Base-by-base conservation (phyloP, 2,329 filamentous ascomycete genomes). In the Ophiostoma novo-ulmi region DNA sequence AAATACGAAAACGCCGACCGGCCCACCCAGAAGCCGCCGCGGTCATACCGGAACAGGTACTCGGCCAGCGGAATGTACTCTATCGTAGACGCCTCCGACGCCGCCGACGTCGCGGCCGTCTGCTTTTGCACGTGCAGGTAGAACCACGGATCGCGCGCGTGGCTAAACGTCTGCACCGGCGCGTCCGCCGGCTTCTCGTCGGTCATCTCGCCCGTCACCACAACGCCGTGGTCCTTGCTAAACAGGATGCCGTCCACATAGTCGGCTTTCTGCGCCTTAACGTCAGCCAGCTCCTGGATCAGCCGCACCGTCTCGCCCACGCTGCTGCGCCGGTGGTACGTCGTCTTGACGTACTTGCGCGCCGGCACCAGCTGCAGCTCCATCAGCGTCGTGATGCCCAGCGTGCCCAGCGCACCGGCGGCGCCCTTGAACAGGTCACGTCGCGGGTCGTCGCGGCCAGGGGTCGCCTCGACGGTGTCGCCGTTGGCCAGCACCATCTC, bases 41-140 rank as follows among this genome's bases (percentile, higher is more conserved):
- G 86, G 79, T 92, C 90, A 80, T 92, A 92, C 68, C 90, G 86
- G 82, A 92, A 92, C 74, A 92, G 86, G 77, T 92, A 92, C 77
- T 92, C 89, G 55, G 87, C 85, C 4, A 92, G 80, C 0, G 90
- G 89, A 58, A 92, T 85, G 74, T 87, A 87, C 68, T 91, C 88
- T 69, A 77, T 78, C 26, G 65, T 64, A 4, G 1, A 1, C 39
- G 35, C 8, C 17, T 48, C 58, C 75, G 17, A 3, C 31, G 31
- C 31, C 31, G 31, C 2, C 31, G 31, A 3, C 7, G 1, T 1
- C 35, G 35, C 8, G 20, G 48, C 58, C 75, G 17, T 85, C 72
- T 77, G 77, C 55, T 85, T 80, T 75, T 85, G 80, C 22, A 86
- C 90, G 76, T 93, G 90, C 72, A 93, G 82, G 77, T 92, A 93